Evolutionary conservation across 2,329 filamentous ascomycete genomes (phyloP).

Genomic region (Polytolypa hystricis): DNA sequence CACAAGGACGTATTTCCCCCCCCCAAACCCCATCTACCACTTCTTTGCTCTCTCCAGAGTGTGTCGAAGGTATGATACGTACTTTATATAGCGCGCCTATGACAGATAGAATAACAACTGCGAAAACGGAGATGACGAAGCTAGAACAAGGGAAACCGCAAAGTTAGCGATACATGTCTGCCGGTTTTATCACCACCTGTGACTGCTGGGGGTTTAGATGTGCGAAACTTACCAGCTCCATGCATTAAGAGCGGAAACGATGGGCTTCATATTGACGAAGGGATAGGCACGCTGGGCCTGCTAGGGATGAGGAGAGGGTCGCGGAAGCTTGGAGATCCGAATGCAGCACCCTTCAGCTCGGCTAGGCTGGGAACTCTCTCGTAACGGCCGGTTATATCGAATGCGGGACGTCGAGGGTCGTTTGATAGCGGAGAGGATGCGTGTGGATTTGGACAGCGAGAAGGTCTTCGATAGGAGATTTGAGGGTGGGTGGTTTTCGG

Average conservation of each 20-base stretch:
- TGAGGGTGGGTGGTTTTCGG: not conserved
- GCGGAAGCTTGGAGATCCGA: not conserved
- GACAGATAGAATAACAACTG: constrained; percentile 53
- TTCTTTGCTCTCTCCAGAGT: too few species aligned
- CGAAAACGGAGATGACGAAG: constrained; percentile 56
- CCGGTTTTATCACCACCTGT: too few species aligned
- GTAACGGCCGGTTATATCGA: too few species aligned
- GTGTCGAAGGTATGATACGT: too few species aligned
- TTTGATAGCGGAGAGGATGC: too few species aligned
- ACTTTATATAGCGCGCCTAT: constrained; percentile 64
- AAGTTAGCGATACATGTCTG: constrained; percentile 5
- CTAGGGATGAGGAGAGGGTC: constrained; percentile 3
- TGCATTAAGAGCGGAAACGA: constrained; percentile 83
- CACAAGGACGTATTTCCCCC: too few species aligned
- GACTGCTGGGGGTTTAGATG: constrained; percentile 10
- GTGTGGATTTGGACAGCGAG: constrained; percentile 5
- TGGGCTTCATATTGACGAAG: constrained; percentile 68
- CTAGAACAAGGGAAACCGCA: constrained; percentile 41
- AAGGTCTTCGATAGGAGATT: constrained; percentile 10
- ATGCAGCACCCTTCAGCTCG: too few species aligned
- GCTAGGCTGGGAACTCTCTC: too few species aligned
- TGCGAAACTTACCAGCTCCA: constrained; percentile 83
- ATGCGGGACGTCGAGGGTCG: too few species aligned
- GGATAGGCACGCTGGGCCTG: too few species aligned
- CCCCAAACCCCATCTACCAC: too few species aligned